Evolutionary conservation across 306 rosid species (phyloP).

Genomic region (Alnus rubra): DNA sequence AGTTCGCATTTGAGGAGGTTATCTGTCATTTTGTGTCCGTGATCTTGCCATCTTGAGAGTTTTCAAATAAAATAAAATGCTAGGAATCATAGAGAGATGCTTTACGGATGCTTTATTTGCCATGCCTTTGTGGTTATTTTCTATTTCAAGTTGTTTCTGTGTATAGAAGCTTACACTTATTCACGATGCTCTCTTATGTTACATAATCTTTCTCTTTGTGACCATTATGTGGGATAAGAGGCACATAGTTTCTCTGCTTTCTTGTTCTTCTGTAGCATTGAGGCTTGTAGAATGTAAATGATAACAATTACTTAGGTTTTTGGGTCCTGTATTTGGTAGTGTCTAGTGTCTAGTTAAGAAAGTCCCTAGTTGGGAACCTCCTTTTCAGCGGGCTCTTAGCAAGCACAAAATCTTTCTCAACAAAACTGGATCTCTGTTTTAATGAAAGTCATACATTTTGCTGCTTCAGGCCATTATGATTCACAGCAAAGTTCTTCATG

Average conservation of each 20-base stretch:
- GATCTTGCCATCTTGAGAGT: not conserved
- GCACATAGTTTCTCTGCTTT: not conserved
- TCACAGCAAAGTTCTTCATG: not conserved
- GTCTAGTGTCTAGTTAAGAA: too few relatives aligned
- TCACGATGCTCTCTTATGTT: not conserved
- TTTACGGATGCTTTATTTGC: not conserved
- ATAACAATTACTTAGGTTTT: too few relatives aligned
- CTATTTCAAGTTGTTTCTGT: not conserved
- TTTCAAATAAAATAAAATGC: constrained; percentile 7
- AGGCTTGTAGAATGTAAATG: too few relatives aligned
- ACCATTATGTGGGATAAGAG: too few relatives aligned
- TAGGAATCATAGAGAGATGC: constrained; percentile 23
- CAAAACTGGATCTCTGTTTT: not conserved
- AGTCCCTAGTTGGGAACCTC: too few relatives aligned
- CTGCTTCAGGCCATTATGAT: not conserved
- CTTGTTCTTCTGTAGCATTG: not conserved
- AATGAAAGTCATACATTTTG: not conserved
- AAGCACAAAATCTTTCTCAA: too few relatives aligned
- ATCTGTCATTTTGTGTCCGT: constrained; percentile 2
- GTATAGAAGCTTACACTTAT: not conserved
- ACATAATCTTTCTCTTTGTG: not conserved
- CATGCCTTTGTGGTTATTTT: not conserved
- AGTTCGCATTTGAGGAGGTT: not conserved
- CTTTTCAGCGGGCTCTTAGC: too few relatives aligned
- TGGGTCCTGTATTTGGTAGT: too few relatives aligned